phyloP scores from a whole-genome alignment of 1,284 basidiomycete genomes.

The Sporisorium sorghi region DNA sequence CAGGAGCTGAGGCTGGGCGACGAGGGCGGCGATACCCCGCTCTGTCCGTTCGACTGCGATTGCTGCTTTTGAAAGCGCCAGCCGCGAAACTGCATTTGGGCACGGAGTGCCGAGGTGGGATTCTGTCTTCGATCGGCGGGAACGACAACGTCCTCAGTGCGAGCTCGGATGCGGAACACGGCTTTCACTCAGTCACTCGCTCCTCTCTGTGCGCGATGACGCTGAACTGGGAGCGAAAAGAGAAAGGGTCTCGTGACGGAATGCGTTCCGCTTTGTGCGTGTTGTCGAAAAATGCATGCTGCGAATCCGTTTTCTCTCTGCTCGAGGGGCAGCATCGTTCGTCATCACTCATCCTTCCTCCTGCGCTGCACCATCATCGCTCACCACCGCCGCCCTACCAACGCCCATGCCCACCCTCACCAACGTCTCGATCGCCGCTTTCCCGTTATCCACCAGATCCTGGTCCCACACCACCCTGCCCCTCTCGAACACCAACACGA shows the following conservation, averaged over 20 bases:
- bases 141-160: too few species aligned
- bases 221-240: too few species aligned
- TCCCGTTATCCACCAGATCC: conserved; percentile 82
- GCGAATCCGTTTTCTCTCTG: too few species aligned
- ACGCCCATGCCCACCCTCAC: conserved; percentile 74
- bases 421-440: conserved; percentile 77
- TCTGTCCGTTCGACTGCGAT: conserved; percentile 47
- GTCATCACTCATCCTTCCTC: not conserved
- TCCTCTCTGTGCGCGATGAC: too few species aligned
- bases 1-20: conserved; percentile 20
- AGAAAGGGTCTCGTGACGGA: too few species aligned
- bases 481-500: conserved; percentile 74
- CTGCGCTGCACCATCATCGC: not conserved
- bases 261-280: too few species aligned
- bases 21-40: conserved; percentile 20
- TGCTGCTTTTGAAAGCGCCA: conserved; percentile 30
- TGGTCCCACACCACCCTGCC: conserved; percentile 87
- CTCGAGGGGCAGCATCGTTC: not conserved
- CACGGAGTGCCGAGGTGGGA: too few species aligned
- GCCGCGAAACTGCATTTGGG: too few species aligned
- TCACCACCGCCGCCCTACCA: conserved; percentile 23
- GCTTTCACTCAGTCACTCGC: too few species aligned
- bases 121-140: too few species aligned
- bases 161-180: too few species aligned
- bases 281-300: too few species aligned